These are phyloP conservation scores for Pichia sp. DNA, from an alignment of 1,139 yeast species.

Conservation along the genomic window DNA sequence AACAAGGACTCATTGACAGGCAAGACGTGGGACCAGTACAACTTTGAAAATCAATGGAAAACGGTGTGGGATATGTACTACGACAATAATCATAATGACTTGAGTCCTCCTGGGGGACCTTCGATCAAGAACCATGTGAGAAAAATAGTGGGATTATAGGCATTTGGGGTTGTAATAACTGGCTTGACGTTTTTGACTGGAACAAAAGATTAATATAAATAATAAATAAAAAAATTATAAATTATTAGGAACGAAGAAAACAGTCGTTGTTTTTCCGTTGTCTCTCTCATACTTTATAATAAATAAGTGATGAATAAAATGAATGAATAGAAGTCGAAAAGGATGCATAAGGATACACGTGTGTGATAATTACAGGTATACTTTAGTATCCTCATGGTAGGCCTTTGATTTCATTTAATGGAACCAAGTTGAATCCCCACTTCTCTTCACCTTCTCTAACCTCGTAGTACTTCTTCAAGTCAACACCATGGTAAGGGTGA, in stretches of 20 bases:
- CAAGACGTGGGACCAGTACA: slow-evolving; percentile 8
- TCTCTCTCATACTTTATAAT: slow-evolving; percentile 1
- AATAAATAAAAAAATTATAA: background rate
- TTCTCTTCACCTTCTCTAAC: slow-evolving; percentile 43
- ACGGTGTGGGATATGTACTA: slow-evolving; percentile 12
- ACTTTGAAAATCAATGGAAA: slow-evolving; percentile 10
- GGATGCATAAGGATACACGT: background rate
- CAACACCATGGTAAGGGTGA: slow-evolving; percentile 83
- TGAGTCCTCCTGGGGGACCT: slow-evolving; percentile 8
- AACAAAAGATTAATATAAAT: slow-evolving; percentile 1
- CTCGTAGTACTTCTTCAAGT: slow-evolving; percentile 65
- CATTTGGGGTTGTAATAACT: background rate
- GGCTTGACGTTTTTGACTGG: background rate
- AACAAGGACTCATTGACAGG: slow-evolving; percentile 2
- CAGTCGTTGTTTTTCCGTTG: background rate
- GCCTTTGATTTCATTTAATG: slow-evolving; percentile 31
- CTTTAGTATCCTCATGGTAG: slow-evolving; percentile 15
- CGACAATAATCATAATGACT: background rate
- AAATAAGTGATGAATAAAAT: slow-evolving; percentile 1
- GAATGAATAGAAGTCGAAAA: slow-evolving; percentile 1
- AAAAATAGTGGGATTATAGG: background rate
- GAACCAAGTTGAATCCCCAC: slow-evolving; percentile 33
- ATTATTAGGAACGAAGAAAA: background rate
- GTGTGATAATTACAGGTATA: background rate
- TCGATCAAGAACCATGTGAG: slow-evolving; percentile 4